Base-by-base conservation (phyloP, 2,329 filamentous ascomycete genomes). In the Leptoxyphium fumago region DNA sequence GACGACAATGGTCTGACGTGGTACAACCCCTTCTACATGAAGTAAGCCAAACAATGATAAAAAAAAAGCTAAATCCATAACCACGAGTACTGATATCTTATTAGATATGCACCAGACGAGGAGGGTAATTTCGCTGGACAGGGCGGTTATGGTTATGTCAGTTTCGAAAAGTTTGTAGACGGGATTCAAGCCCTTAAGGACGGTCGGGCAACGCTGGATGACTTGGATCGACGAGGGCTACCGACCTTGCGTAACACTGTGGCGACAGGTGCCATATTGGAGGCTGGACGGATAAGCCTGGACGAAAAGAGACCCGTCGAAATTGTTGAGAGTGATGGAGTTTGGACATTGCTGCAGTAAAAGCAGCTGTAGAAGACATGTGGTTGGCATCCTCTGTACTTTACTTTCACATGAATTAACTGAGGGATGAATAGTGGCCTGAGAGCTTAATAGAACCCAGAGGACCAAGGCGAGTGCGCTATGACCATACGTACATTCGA, bases 121-220 rank as follows among this genome's bases (percentile, higher is more conserved):
- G 84, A 94, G 63, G 89, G 88, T 44, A 93, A 95, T 66, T 95
- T 95, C 63, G 80, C 78, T 44, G 88, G 88, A 30, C 88, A 94
- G 68, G 82, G 78, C 6, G 88, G 88, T 18, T 95, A 95, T 61
- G 88, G 88, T 29, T 95, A 95, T 65, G 77, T 94, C 46, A 91
- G 83, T 15, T 88, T 95, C 58, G 88, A 95, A 69, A 95, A 95
- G 67, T 95, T 95, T 64, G 80, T 95, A 41, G 86, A 95, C 61
- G 87, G 82, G 10, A 86, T 86, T 59, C 78, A 78, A 39, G 75
- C 78, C 5, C 70, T 95, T 43, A 93, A 91, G 58, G 77, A 82
- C 28, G 82, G 84, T 17, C 71, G 73, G 38, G 70, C 80, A 40
- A 84, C 75, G 42, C 72, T 89, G 1, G 79, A 80, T 21, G 80